phyloP scores from a whole-genome alignment of 2,329 filamentous ascomycete genomes.

The Aspergillus texensis region DNA sequence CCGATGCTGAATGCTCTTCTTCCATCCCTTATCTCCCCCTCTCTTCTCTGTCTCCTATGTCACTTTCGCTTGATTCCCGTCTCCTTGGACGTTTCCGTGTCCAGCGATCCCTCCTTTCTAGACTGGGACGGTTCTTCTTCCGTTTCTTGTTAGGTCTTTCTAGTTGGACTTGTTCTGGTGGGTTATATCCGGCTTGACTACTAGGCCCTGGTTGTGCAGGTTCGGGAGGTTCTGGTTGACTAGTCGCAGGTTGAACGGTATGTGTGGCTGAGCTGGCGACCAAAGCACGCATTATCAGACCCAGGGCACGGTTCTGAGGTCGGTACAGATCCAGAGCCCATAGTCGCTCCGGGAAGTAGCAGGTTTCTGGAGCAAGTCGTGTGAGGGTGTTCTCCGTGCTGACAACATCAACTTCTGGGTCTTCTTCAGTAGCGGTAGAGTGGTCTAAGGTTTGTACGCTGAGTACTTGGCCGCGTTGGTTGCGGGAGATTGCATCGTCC shows the following conservation, averaged over 20 bases:
- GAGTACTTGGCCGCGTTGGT: conserved; percentile 11
- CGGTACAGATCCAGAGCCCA: neutral
- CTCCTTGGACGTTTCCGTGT: neutral
- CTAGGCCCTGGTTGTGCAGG: neutral
- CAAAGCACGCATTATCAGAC: neutral
- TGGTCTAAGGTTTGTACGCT: neutral
- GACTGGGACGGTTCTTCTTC: neutral
- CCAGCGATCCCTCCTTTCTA: neutral
- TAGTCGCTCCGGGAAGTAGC: neutral
- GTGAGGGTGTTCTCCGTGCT: neutral
- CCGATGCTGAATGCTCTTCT: neutral
- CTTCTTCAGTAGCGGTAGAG: neutral
- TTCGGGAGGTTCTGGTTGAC: neutral
- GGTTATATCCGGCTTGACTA: neutral
- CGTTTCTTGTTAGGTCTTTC: neutral
- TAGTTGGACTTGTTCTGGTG: neutral
- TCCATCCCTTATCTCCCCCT: neutral
- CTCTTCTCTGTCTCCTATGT: neutral
- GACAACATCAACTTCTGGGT: no score
- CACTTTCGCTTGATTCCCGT: neutral
- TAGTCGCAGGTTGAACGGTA: neutral
- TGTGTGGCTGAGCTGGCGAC: neutral
- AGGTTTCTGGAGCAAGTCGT: neutral
- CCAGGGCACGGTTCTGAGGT: neutral
- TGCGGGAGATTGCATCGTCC: conserved; percentile 16